phyloP scores from a whole-genome alignment of 1,284 basidiomycete genomes.

The Cryptococcus floricola region DNA sequence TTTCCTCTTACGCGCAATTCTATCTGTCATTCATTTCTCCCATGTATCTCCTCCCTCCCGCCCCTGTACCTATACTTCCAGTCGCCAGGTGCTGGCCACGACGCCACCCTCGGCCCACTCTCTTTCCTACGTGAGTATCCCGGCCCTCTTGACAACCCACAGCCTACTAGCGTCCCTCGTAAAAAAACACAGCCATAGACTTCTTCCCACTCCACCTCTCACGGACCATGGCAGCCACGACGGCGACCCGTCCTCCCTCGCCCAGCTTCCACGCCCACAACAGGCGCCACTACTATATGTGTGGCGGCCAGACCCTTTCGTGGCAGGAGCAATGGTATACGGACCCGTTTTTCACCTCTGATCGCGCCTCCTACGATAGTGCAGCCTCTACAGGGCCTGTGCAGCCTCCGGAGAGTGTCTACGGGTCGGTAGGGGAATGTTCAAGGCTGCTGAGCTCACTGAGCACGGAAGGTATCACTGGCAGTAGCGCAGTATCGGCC shows the following conservation, averaged over 20 bases:
- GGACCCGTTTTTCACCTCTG: slow-evolving; percentile 30
- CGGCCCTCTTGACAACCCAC: no score
- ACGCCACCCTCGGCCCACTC: no score
- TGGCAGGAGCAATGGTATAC: slow-evolving; percentile 37
- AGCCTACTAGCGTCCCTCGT: no score
- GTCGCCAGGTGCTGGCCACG: no score
- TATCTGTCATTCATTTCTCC: no score
- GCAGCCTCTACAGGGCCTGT: slow-evolving; percentile 31
- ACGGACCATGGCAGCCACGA: background rate
- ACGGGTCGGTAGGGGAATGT: slow-evolving; percentile 12
- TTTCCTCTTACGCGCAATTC: no score
- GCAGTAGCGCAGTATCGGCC: background rate
- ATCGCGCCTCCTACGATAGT: slow-evolving; percentile 24
- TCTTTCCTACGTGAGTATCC: no score
- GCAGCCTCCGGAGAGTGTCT: slow-evolving; percentile 29
- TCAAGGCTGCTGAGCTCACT: slow-evolving; percentile 1
- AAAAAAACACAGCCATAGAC: no score
- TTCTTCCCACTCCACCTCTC: background rate
- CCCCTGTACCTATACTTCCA: no score
- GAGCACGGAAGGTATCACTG: background rate
- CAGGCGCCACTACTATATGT: slow-evolving; percentile 26
- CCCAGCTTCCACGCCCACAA: background rate
- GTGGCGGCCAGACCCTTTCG: slow-evolving; percentile 19
- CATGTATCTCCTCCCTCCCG: no score
- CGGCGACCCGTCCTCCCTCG: background rate